Percentiles rank a stretch among this genome's conserved stretches.
These are phyloP conservation scores for Pseudoscleropodium purum DNA, from an alignment of 225 moss, liverwort and hornwort species.

Conservation along the genomic window DNA sequence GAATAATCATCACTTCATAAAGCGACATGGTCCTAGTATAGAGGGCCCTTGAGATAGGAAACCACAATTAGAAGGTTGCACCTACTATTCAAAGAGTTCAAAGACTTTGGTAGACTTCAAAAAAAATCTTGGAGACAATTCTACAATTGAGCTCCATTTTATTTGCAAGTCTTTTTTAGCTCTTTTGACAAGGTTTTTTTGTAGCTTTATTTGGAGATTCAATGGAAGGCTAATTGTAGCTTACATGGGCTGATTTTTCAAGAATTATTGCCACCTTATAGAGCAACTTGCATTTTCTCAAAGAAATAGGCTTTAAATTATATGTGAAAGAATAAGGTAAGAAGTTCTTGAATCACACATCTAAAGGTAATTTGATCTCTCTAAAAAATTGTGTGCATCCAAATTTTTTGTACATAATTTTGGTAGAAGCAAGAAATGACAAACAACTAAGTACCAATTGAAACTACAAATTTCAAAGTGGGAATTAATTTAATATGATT, in stretches of 20 bases:
- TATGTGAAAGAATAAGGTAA: too few relatives aligned
- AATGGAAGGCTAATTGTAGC: neutral
- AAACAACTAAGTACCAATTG: too few relatives aligned
- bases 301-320: neutral
- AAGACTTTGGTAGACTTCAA: neutral
- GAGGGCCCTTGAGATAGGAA: fast-evolving
- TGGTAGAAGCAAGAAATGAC: too few relatives aligned
- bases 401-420: too few relatives aligned
- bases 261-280: neutral
- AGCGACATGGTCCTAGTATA: fast-evolving
- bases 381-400: too few relatives aligned
- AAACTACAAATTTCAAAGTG: too few relatives aligned
- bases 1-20: neutral
- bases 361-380: too few relatives aligned
- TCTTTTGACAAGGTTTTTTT: neutral
- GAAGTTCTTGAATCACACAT: too few relatives aligned
- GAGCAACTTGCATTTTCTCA: neutral
- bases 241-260: neutral
- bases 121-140: neutral
- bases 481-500: too few relatives aligned
- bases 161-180: neutral
- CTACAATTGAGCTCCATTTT: fast-evolving
- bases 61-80: fast-evolving
- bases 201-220: neutral
- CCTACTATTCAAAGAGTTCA: fast-evolving